Evolutionary conservation across 1,139 yeast genomes (phyloP), one percentile per base, ranked within the genome.

Genomic region (Geotrichum histeridarum): DNA sequence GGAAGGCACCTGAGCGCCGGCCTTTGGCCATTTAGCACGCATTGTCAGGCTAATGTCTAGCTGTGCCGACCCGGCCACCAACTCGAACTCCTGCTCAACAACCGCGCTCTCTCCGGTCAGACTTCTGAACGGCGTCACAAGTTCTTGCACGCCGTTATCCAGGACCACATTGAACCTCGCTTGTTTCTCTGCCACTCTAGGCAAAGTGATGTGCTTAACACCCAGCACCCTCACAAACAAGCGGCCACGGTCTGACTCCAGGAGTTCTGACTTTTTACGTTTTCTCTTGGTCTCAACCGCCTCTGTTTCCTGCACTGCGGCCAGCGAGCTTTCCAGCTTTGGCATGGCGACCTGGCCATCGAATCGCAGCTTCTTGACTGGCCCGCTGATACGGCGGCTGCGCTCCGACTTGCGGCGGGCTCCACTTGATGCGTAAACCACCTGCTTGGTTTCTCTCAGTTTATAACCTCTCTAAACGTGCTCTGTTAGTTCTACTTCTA

Each of bases 131-230:
- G 88, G 84, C 0, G 97, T 91, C 45, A 84, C 81, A 48, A 90
- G 82, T 56, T 93, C 82, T 66, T 93, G 96, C 41, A 85, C 82
- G 1, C 97, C 96, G 68, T 93, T 93, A 68, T 93, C 98, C 61
- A 93, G 75, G 8, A 89, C 82, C 45, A 90, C 66, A 47, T 82
- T 80, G 69, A 87, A 83, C 53, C 78, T 77, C 1, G 91, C 91
- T 38, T 81, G 73, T 57, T 83, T 83, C 4, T 68, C 66, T 18
- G 70, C 70, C 50, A 81, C 80, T 1, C 60, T 63, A 8, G 90
- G 86, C 54, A 90, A 69, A 9, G 72, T 71, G 41, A 88, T 67
- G 46, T 79, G 80, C 60, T 77, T 76, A 52, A 88, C 68, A 0
- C 83, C 82, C 53, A 83, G 74, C 30, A 90, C 76, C 54, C 84